Percentiles rank a stretch among this genome's conserved stretches.
Conservation (phyloP, 768 basidiomycete species). For the Collybia mongolica region DNA sequence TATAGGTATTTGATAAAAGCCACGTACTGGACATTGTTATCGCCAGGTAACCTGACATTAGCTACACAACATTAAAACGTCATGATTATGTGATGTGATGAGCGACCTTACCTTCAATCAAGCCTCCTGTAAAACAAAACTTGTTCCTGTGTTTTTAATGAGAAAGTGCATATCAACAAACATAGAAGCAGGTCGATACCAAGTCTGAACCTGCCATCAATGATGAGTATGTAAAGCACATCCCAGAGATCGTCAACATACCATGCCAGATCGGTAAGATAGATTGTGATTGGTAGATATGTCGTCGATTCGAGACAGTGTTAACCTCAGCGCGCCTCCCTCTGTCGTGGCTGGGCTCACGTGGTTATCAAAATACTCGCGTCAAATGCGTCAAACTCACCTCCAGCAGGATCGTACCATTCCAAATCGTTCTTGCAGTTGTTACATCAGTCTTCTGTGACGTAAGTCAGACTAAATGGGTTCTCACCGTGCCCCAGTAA, state of each 20-base stretch:
- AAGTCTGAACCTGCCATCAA: constrained; percentile 29
- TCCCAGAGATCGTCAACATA: constrained; percentile 25
- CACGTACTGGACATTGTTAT: constrained; percentile 24
- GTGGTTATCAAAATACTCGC: background rate
- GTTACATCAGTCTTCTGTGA: background rate
- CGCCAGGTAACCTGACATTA: constrained; percentile 31
- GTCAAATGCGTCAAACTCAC: constrained; percentile 14
- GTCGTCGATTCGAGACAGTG: constrained; percentile 50
- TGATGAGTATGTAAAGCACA: background rate
- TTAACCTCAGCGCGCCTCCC: constrained; percentile 70
- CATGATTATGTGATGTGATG: background rate
- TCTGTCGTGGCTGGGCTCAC: constrained; percentile 52
- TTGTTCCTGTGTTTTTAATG: constrained; percentile 34
- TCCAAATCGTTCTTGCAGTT: constrained; percentile 55
- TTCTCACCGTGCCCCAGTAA: constrained; percentile 62
- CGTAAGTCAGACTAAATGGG: constrained; percentile 6
- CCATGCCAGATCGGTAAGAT: constrained; percentile 57
- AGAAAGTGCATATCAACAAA: background rate
- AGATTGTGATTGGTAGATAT: constrained; percentile 58
- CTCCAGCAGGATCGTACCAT: constrained; percentile 71
- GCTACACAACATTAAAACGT: constrained; percentile 14
- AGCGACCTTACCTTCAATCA: constrained; percentile 46
- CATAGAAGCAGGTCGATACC: constrained; percentile 13
- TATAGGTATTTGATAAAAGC: constrained; percentile 10
- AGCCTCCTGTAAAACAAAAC: constrained; percentile 81